These are phyloP conservation scores for Aspergillus ostianus DNA, from an alignment of 495 filamentous ascomycete genomes.

Conservation along the genomic window DNA sequence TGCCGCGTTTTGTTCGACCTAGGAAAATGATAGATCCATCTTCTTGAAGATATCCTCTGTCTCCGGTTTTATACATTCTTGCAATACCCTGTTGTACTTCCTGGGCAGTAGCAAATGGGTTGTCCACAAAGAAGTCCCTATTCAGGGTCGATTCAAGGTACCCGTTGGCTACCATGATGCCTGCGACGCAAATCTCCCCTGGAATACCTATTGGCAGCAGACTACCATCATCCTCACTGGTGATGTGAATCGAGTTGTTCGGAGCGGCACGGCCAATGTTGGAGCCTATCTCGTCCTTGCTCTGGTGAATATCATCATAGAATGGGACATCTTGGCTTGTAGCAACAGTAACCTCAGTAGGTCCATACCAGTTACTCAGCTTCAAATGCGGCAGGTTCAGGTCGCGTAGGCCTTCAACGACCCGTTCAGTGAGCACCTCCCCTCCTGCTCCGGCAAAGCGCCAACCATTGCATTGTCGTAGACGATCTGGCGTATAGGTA, in stretches of 20 bases:
- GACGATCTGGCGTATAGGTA: constrained; percentile 13
- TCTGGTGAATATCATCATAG: neutral
- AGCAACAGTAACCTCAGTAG: constrained; percentile 21
- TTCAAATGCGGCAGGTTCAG: constrained; percentile 7
- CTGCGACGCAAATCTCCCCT: constrained; percentile 39
- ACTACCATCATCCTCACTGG: neutral
- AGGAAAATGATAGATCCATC: constrained; percentile 31
- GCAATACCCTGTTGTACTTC: constrained; percentile 25
- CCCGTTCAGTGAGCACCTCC: neutral
- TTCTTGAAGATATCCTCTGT: constrained; percentile 9
- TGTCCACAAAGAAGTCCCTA: neutral
- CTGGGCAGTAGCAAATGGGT: constrained; percentile 10
- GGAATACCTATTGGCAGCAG: constrained; percentile 27
- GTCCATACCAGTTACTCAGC: constrained; percentile 31
- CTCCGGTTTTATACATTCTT: constrained; percentile 20
- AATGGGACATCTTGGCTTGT: constrained; percentile 24
- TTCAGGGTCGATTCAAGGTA: constrained; percentile 29
- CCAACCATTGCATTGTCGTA: constrained; percentile 5
- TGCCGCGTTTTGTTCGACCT: constrained; percentile 30
- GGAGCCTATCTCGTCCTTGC: neutral
- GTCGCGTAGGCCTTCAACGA: constrained; percentile 6
- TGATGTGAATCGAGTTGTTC: constrained; percentile 1
- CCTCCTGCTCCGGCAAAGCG: constrained; percentile 1
- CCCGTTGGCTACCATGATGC: constrained; percentile 33
- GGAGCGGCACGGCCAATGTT: neutral